Base-by-base conservation (phyloP, 371 early-diverging fungal species). In the Mortierella sp. region DNA sequence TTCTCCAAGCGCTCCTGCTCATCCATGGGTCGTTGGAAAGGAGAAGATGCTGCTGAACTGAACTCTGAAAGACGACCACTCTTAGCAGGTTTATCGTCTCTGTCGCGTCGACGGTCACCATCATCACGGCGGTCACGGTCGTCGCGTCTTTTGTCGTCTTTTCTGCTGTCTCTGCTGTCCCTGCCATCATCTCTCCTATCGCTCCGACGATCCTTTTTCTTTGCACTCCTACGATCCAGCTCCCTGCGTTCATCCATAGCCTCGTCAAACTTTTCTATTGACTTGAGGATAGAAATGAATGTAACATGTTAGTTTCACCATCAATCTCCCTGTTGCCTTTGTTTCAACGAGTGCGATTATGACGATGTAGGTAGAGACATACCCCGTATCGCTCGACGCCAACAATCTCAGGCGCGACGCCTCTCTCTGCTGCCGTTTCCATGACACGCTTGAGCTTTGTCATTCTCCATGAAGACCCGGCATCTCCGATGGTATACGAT, bases 401-500 rank as follows among this genome's bases (percentile, higher is more conserved):
- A 31, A 95, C 91, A 68, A 94, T 91, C 53, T 92, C 87, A 16
- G 94, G 69, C 0, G 90, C 66, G 34, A 92, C 86, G 0, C 88
- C 89, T 69, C 94, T 93, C 63, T 93, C 93, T 58, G 91, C 89
- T 0, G 95, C 94, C 44, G 91, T 90, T 65, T 95, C 95, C 77
- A 87, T 86, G 41, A 92, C 88, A 43, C 93, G 89, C 72, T 89
- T 90, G 52, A 96, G 85, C 67, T 95, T 95, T 80, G 92, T 92
- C 95, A 95, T 96, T 64, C 95, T 87, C 96, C 96, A 96, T 19
- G 78, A 89, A 0, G 94, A 92, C 2, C 95, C 95, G 4, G 89
- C 88, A 74, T 96, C 96, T 0, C 96, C 96, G 80, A 89, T 90
- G 80, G 90, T 66, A 65, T 75, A 80, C 5, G 68, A 63, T 53